These are phyloP conservation scores for Phytophthora ohioensis DNA, from an alignment of 352 stramenopile species.

Conservation along the genomic window DNA sequence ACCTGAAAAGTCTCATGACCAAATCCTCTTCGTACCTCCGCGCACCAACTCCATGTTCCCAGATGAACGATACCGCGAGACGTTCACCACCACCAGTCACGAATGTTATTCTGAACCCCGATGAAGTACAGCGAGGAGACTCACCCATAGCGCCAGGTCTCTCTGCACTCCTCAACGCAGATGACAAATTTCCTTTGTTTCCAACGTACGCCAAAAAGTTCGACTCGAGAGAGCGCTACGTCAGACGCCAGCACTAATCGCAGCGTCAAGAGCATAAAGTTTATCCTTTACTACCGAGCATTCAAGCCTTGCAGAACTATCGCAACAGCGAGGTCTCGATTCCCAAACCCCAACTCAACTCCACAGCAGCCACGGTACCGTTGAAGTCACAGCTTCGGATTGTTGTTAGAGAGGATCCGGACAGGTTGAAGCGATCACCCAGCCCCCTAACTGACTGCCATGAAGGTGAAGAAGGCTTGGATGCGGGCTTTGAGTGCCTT, in stretches of 20 bases:
- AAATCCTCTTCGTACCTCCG: neutral
- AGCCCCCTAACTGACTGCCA: neutral
- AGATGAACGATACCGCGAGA: neutral
- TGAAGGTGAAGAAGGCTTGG: neutral
- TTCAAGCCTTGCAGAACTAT: slow-evolving; percentile 25
- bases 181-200: slow-evolving; percentile 16
- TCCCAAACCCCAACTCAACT: neutral
- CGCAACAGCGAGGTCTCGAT: neutral
- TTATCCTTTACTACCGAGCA: slow-evolving; percentile 27
- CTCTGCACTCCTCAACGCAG: slow-evolving; percentile 16
- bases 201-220: neutral
- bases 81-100: neutral
- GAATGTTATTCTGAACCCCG: no score
- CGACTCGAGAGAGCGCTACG: slow-evolving; percentile 2
- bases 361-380: neutral
- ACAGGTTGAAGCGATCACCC: neutral
- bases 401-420: slow-evolving; percentile 7
- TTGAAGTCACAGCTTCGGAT: slow-evolving; percentile 21
- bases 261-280: slow-evolving; percentile 9
- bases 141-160: slow-evolving; percentile 1
- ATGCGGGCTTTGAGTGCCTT: neutral
- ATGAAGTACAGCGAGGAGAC: neutral
- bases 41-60: neutral
- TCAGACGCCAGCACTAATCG: slow-evolving; percentile 1
- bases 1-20: neutral